These are phyloP conservation scores for Lentinula aciculospora DNA, from an alignment of 768 basidiomycete species.

Conservation along the genomic window DNA sequence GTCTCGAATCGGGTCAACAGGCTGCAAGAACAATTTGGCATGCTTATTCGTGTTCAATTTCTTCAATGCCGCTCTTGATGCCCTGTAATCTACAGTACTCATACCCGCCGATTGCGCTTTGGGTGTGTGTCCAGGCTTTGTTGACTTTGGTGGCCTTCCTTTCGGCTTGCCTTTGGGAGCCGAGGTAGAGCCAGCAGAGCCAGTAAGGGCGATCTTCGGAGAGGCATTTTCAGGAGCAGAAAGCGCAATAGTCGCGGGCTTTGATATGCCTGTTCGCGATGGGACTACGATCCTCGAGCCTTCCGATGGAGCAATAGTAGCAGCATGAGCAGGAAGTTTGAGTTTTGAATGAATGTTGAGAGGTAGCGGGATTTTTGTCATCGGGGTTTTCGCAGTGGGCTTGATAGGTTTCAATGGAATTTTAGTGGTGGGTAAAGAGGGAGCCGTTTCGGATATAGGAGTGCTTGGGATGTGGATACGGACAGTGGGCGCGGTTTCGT, in stretches of 20 bases:
- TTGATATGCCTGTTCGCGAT: constrained; percentile 17
- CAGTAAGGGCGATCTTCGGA: not conserved
- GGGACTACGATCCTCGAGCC: constrained; percentile 3
- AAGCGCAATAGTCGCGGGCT: constrained; percentile 1
- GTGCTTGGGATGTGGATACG: constrained; percentile 75
- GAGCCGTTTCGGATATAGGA: constrained; percentile 57
- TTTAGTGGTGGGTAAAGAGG: constrained; percentile 52
- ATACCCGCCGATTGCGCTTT: constrained; percentile 78
- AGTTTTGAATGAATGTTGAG: constrained; percentile 49
- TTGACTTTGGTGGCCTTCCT: constrained; percentile 16
- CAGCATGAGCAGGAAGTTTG: constrained; percentile 42
- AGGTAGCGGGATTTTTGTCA: constrained; percentile 31
- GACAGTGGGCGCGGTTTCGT: constrained; percentile 83
- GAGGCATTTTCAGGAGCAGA: constrained; percentile 17
- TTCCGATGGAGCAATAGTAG: constrained; percentile 8
- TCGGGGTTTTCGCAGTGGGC: constrained; percentile 4
- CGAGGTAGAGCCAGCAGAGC: constrained; percentile 8
- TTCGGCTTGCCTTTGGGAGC: constrained; percentile 23
- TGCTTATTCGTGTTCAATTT: constrained; percentile 75
- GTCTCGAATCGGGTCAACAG: constrained; percentile 96
- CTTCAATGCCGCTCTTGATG: constrained; percentile 71
- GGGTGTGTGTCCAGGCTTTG: constrained; percentile 44
- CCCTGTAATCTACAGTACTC: constrained; percentile 67
- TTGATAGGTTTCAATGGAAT: constrained; percentile 37
- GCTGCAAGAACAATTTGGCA: constrained; percentile 70